Evolutionary conservation across 106 monocot species (phyloP).

Genomic region (Acanthochlamys bracteata): DNA sequence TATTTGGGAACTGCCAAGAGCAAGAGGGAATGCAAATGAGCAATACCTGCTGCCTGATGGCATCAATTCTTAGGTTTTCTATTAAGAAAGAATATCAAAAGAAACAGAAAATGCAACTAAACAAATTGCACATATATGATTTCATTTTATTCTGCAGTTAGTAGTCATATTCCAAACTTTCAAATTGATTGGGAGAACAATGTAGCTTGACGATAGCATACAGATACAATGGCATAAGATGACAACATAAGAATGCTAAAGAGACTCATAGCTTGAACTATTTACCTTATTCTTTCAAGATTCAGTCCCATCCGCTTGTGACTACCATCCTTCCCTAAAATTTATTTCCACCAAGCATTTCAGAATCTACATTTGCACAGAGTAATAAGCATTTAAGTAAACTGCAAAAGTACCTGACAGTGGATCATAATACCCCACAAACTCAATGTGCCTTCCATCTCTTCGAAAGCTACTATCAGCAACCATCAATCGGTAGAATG

Average conservation of each 20-base stretch:
- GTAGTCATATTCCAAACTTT: not conserved
- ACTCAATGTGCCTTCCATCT: too few species aligned
- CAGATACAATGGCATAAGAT: not conserved
- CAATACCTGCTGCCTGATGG: too few species aligned
- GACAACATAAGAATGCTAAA: not conserved
- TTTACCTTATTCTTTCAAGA: slow-evolving; percentile 35
- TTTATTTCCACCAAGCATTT: not conserved
- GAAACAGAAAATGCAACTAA: not conserved
- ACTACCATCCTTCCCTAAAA: slow-evolving; percentile 23
- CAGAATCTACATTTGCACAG: not conserved
- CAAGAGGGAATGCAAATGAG: too few species aligned
- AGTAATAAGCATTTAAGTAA: not conserved
- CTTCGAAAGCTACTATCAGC: slow-evolving; percentile 25
- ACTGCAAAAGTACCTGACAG: slow-evolving; percentile 18
- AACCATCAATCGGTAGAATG: slow-evolving; percentile 30
- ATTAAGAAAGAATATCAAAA: not conserved
- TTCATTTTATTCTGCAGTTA: not conserved
- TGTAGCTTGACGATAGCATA: not conserved
- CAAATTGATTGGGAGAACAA: not conserved
- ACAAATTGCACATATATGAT: not conserved
- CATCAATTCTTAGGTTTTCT: too few species aligned
- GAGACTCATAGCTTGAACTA: not conserved
- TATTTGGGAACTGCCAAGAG: too few species aligned
- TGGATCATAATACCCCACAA: slow-evolving; percentile 35
- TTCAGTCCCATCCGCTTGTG: slow-evolving; percentile 30